Evolutionary conservation across 1,139 yeast species (phyloP).

Genomic region (Pichia sp.): DNA sequence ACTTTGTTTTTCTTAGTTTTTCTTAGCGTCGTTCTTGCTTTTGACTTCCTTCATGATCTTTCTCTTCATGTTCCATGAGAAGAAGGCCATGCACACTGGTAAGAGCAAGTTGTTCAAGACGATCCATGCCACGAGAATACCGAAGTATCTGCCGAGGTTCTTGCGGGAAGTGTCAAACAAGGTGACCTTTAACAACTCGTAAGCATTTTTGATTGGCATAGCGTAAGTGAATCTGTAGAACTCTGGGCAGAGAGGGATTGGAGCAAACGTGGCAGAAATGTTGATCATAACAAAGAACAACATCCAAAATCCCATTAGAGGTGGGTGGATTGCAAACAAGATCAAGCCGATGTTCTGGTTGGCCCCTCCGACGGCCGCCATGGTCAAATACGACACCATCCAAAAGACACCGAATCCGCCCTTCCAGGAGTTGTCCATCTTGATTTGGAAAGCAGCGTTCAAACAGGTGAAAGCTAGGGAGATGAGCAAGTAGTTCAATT

Average conservation of each 20-base stretch:
- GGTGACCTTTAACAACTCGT: constrained; percentile 44
- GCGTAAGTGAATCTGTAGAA: constrained; percentile 51
- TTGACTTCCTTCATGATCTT: constrained; percentile 16
- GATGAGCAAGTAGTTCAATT: constrained; percentile 40
- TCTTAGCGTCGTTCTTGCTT: background rate
- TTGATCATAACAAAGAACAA: constrained; percentile 43
- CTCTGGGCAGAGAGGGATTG: constrained; percentile 42
- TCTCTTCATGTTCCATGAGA: constrained; percentile 28
- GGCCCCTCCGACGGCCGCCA: constrained; percentile 49
- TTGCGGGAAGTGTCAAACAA: constrained; percentile 45
- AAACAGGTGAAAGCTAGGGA: constrained; percentile 41
- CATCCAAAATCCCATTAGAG: constrained; percentile 46
- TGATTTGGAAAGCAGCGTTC: constrained; percentile 44
- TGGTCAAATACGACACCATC: constrained; percentile 42
- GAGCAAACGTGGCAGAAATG: constrained; percentile 46
- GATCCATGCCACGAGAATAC: constrained; percentile 48
- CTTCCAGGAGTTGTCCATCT: constrained; percentile 37
- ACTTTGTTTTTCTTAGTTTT: background rate
- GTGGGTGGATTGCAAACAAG: constrained; percentile 39
- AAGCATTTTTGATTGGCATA: constrained; percentile 47
- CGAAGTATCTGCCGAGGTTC: constrained; percentile 43
- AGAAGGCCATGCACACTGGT: constrained; percentile 41
- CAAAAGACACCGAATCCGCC: constrained; percentile 50
- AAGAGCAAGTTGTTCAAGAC: constrained; percentile 36
- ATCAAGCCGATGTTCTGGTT: constrained; percentile 43